Conservation (phyloP, 208 protist species). For the Leishmania martiniquensis region DNA sequence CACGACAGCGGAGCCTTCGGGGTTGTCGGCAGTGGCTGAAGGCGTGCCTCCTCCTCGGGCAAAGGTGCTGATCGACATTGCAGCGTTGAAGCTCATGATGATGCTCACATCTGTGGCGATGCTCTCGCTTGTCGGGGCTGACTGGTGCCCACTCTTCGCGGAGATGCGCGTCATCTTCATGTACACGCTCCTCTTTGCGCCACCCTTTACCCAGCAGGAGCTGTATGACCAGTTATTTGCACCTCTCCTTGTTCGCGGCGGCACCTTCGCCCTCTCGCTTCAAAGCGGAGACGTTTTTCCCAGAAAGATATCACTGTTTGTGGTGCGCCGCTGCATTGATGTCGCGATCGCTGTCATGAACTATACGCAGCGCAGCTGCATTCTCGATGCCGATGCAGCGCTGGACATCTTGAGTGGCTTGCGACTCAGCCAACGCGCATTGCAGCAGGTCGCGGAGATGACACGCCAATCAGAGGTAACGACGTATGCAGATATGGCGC, state of each 20-base stretch:
- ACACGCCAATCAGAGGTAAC: conserved; percentile 19
- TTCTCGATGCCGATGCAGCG: conserved; percentile 42
- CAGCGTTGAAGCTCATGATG: conserved; percentile 67
- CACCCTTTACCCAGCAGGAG: conserved; percentile 50
- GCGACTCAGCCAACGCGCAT: conserved; percentile 43
- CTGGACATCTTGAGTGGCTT: conserved; percentile 61
- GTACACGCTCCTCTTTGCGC: conserved; percentile 57
- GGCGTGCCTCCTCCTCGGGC: background rate
- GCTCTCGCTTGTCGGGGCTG: conserved; percentile 48
- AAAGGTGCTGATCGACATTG: conserved; percentile 25
- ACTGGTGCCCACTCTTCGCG: conserved; percentile 58
- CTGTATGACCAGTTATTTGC: conserved; percentile 61
- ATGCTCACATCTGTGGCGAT: conserved; percentile 54
- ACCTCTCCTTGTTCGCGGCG: conserved; percentile 35
- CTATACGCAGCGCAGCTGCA: conserved; percentile 29
- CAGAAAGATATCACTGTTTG: conserved; percentile 33
- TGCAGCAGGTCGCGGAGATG: conserved; percentile 37
- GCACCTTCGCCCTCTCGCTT: conserved; percentile 21
- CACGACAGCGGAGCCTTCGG: background rate
- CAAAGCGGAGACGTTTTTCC: conserved; percentile 42
- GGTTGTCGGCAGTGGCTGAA: background rate
- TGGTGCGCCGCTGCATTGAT: conserved; percentile 39
- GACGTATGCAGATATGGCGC: conserved; percentile 15
- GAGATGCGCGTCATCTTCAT: conserved; percentile 63
- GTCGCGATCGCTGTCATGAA: conserved; percentile 51